Percentiles rank a stretch among this genome's conserved stretches.
These are phyloP conservation scores for Chlorociboria aeruginascens DNA, from an alignment of 495 filamentous ascomycete genomes.

Conservation along the genomic window DNA sequence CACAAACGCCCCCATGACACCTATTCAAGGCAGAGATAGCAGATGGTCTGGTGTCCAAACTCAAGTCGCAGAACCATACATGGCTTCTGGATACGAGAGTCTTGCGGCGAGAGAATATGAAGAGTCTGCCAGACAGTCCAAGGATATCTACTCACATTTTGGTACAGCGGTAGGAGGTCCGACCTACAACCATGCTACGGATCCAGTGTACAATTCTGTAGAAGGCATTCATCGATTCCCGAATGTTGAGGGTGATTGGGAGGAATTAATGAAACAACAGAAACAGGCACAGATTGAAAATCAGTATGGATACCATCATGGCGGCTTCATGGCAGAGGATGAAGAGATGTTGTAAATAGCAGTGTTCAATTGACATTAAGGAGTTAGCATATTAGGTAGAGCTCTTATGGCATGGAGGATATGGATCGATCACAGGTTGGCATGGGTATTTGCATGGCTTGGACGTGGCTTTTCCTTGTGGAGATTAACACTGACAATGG, in stretches of 20 bases:
- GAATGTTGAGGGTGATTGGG: slow-evolving; percentile 22
- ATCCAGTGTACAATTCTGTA: slow-evolving; percentile 46
- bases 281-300: slow-evolving; percentile 40
- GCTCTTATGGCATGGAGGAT: slow-evolving; percentile 8
- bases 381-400: slow-evolving; percentile 6
- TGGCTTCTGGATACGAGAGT: slow-evolving; percentile 53
- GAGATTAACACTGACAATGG: slow-evolving; percentile 1
- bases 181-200: slow-evolving; percentile 41
- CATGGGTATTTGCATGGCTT: slow-evolving; percentile 2
- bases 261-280: slow-evolving; percentile 28
- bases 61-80: slow-evolving; percentile 49
- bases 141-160: slow-evolving; percentile 29
- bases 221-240: slow-evolving; percentile 16
- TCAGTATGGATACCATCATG: slow-evolving; percentile 30
- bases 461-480: neutral
- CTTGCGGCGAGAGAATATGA: slow-evolving; percentile 38
- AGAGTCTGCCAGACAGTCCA: slow-evolving; percentile 23
- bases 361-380: slow-evolving; percentile 10
- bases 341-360: slow-evolving; percentile 23
- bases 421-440: neutral
- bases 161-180: slow-evolving; percentile 27
- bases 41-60: slow-evolving; percentile 27
- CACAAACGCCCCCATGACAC: slow-evolving; percentile 33
- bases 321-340: slow-evolving; percentile 8
- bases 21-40: slow-evolving; percentile 36